A percentile compares a stretch with the other conserved stretches of the same genome.
These are phyloP conservation scores for Emergomyces orientalis DNA, from an alignment of 2,329 filamentous ascomycete species.

Conservation along the genomic window DNA sequence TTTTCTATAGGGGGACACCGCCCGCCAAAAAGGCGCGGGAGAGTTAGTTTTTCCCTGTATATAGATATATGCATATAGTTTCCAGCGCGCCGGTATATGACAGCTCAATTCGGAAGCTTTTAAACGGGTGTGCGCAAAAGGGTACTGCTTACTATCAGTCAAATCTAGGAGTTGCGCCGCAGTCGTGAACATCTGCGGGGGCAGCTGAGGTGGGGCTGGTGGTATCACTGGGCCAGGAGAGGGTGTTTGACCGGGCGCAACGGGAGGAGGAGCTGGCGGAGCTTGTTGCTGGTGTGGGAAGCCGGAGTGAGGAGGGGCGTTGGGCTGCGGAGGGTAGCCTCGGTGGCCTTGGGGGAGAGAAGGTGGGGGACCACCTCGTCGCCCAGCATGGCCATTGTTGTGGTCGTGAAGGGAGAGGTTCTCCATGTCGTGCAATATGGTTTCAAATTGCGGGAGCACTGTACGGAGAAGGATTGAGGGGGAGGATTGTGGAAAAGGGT, in stretches of 20 bases:
- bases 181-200: constrained; percentile 95
- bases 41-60: background rate
- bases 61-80: background rate
- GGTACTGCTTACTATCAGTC: constrained; percentile 71
- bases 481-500: background rate
- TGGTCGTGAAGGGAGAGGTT: constrained; percentile 29
- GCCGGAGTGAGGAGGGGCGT: background rate
- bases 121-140: background rate
- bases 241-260: constrained; percentile 22
- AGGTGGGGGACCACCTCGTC: constrained; percentile 3
- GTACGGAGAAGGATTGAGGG: constrained; percentile 9
- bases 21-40: constrained; percentile 3
- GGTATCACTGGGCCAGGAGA: constrained; percentile 15
- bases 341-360: constrained; percentile 3
- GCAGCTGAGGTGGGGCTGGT: constrained; percentile 39
- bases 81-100: background rate
- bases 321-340: background rate
- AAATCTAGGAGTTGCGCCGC: constrained; percentile 90
- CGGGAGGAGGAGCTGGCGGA: background rate
- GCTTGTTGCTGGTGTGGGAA: constrained; percentile 9
- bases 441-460: constrained; percentile 7
- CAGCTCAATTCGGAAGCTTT: background rate
- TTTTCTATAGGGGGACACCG: constrained; percentile 58
- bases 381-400: constrained; percentile 13
- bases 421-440: constrained; percentile 24